Evolutionary conservation across 2,329 filamentous ascomycete genomes (phyloP), one percentile per base, ranked within the genome.

Genomic region (Allantophomopsis lycopodina): DNA sequence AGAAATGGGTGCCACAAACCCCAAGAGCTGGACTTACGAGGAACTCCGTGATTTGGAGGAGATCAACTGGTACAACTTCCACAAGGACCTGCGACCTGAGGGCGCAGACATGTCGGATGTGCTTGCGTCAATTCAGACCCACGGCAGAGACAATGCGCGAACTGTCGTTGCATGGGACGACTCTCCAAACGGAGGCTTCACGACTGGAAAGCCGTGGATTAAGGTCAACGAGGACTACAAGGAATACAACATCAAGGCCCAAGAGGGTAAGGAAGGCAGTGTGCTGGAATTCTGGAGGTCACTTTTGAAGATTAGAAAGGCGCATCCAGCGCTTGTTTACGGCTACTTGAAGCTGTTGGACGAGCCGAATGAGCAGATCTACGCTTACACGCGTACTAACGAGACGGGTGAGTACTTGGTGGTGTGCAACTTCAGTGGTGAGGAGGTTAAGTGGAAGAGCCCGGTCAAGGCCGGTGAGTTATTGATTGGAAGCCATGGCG

Each of bases 131-230:
- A 60, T 83, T 38, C 69, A 76, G 45, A 63, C 68, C 42, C 67
- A 81, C 21, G 76, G 69, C 5, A 63, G 77, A 28, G 79, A 84
- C 52, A 73, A 84, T 51, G 68, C 76, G 7, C 65, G 79, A n/a
- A 68, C 74, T 3, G 79, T 79, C 0, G 74, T 85, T 61, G 76
- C 79, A 46, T 84, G 79, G 79, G 66, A 66, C 41, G 63, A 55
- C 1, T 58, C 60, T 0, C 54, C 61, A 1, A 66, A 77, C 45
- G 75, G 72, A 0, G 79, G 79, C 1, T 83, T 83, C 60, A 76
- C 74, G 5, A 56, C 60, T 40, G 61, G 57, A 0, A 61, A 61
- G 0, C 59, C 61, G 37, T 79, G 75, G 74, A 79, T 79, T 71
- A 62, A 69, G 2, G 62, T 72, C 10, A 65, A 74, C 43, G 69